Evolutionary conservation across 306 rosid genomes (phyloP).

Genomic region (Arachis stenosperma): DNA sequence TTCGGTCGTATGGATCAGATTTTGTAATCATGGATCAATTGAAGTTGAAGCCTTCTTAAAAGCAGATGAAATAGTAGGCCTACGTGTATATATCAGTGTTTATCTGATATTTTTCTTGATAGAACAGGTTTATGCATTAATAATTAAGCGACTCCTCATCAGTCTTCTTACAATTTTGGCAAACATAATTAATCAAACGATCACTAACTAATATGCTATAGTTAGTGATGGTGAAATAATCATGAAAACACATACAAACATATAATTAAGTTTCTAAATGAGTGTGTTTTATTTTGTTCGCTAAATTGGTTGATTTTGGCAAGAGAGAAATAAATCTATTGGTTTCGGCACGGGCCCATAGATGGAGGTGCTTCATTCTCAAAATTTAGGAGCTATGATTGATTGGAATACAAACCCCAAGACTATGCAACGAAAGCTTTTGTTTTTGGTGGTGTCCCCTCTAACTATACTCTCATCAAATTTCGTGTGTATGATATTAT

Average conservation of each 20-base stretch:
- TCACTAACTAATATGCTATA: neutral
- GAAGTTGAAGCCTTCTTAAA: neutral
- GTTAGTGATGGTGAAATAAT: neutral
- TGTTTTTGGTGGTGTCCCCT: conserved; percentile 24
- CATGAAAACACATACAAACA: neutral
- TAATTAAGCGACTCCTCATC: neutral
- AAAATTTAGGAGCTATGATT: neutral
- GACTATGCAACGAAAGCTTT: neutral
- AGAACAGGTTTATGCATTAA: conserved; percentile 16
- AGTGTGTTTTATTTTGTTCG: neutral
- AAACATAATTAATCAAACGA: neutral
- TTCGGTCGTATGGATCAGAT: neutral
- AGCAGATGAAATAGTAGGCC: conserved; percentile 14
- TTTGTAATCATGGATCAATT: conserved; percentile 13
- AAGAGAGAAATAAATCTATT: neutral
- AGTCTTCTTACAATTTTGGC: neutral
- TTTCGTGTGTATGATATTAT: neutral
- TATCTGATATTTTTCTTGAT: neutral
- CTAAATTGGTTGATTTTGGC: neutral
- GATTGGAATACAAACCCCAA: neutral
- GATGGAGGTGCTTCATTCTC: neutral
- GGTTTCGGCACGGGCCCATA: neutral
- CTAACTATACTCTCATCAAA: neutral
- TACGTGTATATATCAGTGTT: neutral
- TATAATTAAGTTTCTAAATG: neutral